phyloP scores from a whole-genome alignment of 2,329 filamentous ascomycete genomes.

The Colletotrichum tropicicola region DNA sequence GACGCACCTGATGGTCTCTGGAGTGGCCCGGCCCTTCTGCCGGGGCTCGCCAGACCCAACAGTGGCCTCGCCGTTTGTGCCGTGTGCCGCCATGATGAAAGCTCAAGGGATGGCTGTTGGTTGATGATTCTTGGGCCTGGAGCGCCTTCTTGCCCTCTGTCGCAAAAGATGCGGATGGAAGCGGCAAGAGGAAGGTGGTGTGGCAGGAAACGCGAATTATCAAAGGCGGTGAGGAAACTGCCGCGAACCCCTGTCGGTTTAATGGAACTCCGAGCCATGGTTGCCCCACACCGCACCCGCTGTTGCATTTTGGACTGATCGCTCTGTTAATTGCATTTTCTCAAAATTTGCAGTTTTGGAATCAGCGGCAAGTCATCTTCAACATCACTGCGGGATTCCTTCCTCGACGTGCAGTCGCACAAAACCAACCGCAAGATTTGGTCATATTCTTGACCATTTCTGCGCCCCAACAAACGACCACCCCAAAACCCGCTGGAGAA shows the following conservation, averaged over 20 bases:
- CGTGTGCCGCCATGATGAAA: slow-evolving; percentile 63
- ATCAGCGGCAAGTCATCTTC: too few species aligned
- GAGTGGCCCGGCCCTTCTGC: slow-evolving; percentile 83
- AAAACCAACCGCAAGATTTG: neutral
- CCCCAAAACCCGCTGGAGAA: slow-evolving; percentile 6
- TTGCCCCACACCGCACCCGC: neutral
- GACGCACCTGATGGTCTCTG: slow-evolving; percentile 81
- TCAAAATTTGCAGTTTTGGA: slow-evolving; percentile 2
- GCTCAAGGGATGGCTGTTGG: neutral
- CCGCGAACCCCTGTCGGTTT: slow-evolving; percentile 2
- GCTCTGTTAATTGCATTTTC: slow-evolving; percentile 25
- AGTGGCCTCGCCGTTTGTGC: slow-evolving; percentile 58
- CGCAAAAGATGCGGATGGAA: neutral
- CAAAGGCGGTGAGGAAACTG: slow-evolving; percentile 20
- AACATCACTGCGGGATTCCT: too few species aligned
- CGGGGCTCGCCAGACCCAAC: slow-evolving; percentile 67
- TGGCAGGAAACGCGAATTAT: slow-evolving; percentile 27
- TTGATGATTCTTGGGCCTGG: slow-evolving; percentile 10
- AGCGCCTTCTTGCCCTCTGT: neutral
- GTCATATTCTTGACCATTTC: neutral
- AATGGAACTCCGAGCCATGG: too few species aligned
- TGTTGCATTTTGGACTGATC: neutral
- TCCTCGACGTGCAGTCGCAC: too few species aligned
- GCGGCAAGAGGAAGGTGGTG: slow-evolving; percentile 11
- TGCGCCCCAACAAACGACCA: neutral